Evolutionary conservation across 2,329 filamentous ascomycete genomes (phyloP), one percentile per base, ranked within the genome.

Genomic region (Fusarium decemcellulare): DNA sequence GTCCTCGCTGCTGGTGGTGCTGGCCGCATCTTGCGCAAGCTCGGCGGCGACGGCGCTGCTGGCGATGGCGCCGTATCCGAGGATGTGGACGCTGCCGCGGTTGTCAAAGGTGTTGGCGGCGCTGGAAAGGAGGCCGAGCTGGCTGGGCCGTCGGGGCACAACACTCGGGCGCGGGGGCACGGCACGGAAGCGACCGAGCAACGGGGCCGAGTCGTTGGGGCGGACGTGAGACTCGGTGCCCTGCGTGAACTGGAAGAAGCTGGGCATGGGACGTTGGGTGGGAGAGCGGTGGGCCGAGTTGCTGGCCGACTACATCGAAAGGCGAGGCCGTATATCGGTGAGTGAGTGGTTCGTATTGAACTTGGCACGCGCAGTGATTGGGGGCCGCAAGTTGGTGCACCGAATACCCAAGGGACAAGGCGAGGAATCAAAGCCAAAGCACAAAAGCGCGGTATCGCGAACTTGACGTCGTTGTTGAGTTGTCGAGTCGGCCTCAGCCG

Each of bases 171-270:
- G 80, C 29, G 83, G 80, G 8, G 87, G 88, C 16, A 91, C 88
- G 63, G 89, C 90, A 65, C 89, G 88, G 79, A 90, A 92, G 40
- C 90, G 87, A 66, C 90, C 90, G 3, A 91, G 85, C 9, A 91
- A 80, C 27, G 90, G 88, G 16, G 89, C 87, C 43, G 87, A 81
- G 73, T 90, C 86, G 71, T 81, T 82, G 61, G 83, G 83, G 53
- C 83, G 83, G 64, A 83, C 81, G 72, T 83, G 85, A 67, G 88
- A 85, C 80, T 91, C 90, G 74, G 82, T 85, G 77, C 89, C 90
- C 75, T 89, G 89, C 67, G 89, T 89, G 80, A 92, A 92, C 77
- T 86, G 84, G 81, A 92, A 91, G 83, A 91, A 90, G 74, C 85
- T 84, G 76, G 89, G 87, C 88, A 91, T 91, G 65, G 67, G 60